A percentile compares a stretch with the other conserved stretches of the same genome.
Conservation (phyloP, 176 grass and related monocot species). For the Hordeum marinum region DNA sequence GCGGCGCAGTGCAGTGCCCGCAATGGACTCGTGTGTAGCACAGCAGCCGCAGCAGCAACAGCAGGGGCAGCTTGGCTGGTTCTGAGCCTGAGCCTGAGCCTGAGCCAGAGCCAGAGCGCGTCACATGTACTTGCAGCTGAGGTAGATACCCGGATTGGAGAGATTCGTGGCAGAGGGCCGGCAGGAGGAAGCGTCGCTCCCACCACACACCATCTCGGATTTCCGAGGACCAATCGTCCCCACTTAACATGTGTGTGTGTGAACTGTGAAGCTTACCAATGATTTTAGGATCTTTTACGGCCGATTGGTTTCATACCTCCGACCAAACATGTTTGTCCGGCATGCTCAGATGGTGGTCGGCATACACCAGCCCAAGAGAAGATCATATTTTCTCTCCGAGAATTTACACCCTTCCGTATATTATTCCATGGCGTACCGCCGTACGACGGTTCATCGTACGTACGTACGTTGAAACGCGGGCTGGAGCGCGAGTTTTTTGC, state of each 20-base stretch:
- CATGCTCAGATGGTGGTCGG: background rate
- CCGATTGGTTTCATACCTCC: background rate
- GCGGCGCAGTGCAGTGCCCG: background rate
- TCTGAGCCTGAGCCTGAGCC: background rate
- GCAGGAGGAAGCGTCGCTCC: too few relatives aligned
- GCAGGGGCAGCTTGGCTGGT: background rate
- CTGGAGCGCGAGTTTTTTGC: background rate
- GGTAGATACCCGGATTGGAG: background rate
- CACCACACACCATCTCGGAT: too few relatives aligned
- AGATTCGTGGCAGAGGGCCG: background rate
- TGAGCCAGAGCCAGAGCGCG: background rate
- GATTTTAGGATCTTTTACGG: background rate
- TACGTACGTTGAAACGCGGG: background rate
- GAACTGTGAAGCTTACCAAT: background rate
- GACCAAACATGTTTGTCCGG: background rate
- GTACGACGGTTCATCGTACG: background rate
- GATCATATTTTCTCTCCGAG: background rate
- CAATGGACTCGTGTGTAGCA: background rate
- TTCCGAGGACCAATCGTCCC: background rate
- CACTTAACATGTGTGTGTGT: background rate
- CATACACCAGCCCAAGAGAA: background rate
- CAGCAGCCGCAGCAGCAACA: background rate
- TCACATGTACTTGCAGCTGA: constrained; percentile 7
- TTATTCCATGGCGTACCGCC: background rate
- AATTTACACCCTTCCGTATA: background rate